Conservation (phyloP, 306 rosid species). For the Cicer yamashitae region DNA sequence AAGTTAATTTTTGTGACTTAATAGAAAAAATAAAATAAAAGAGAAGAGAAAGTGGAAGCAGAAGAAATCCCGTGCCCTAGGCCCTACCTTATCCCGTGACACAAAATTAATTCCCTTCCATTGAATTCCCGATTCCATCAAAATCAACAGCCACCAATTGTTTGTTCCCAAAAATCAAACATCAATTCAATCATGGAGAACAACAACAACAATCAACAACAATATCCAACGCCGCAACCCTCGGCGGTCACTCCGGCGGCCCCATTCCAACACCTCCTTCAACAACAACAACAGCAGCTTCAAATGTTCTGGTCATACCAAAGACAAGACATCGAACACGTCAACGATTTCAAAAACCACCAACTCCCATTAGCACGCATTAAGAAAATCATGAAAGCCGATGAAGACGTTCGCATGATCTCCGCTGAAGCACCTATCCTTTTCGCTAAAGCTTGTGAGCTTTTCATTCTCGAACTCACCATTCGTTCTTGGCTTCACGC, state of each 20-base stretch:
- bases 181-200: slow-evolving; percentile 45
- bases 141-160: slow-evolving; percentile 14
- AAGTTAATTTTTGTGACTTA: too few relatives aligned
- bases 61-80: slow-evolving; percentile 8
- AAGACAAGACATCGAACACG: slow-evolving; percentile 90
- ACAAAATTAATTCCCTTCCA: slow-evolving; percentile 8
- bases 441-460: slow-evolving; percentile 97
- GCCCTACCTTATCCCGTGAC: slow-evolving; percentile 38
- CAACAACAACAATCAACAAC: slow-evolving; percentile 58
- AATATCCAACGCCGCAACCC: slow-evolving; percentile 45
- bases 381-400: slow-evolving; percentile 99
- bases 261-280: slow-evolving; percentile 89
- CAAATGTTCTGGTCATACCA: slow-evolving; percentile 95
- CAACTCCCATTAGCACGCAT: slow-evolving; percentile 97
- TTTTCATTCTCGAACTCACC: slow-evolving; percentile 98
- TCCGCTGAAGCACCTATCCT: slow-evolving; percentile 94
- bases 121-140: slow-evolving; percentile 30
- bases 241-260: slow-evolving; percentile 31
- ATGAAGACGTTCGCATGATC: slow-evolving; percentile 98
- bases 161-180: not conserved
- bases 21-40: too few relatives aligned
- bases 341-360: slow-evolving; percentile 95
- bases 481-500: slow-evolving; percentile 99
- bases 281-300: slow-evolving; percentile 94
- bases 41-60: not conserved